These are phyloP conservation scores for Scleroderma bovista DNA, from an alignment of 768 basidiomycete species.

Conservation along the genomic window DNA sequence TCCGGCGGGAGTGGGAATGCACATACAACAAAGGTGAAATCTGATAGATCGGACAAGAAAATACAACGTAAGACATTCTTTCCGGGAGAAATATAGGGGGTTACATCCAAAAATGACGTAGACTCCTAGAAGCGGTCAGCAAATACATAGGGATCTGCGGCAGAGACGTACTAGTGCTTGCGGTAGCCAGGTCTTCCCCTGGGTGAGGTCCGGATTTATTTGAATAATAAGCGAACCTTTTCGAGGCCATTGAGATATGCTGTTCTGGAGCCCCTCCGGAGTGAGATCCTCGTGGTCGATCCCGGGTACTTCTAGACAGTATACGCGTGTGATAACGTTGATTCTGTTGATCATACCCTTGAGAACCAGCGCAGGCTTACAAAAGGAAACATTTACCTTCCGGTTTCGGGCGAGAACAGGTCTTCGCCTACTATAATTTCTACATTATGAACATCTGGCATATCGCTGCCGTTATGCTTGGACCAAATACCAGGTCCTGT, in stretches of 20 bases:
- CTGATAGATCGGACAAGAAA: constrained; percentile 39
- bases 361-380: neutral
- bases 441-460: constrained; percentile 20
- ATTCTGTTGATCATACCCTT: constrained; percentile 6
- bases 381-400: constrained; percentile 9
- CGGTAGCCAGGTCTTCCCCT: constrained; percentile 40
- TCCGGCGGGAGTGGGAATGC: constrained; percentile 25
- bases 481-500: constrained; percentile 24
- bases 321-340: constrained; percentile 17
- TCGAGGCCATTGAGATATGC: constrained; percentile 36
- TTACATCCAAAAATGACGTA: constrained; percentile 34
- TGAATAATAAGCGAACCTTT: constrained; percentile 41
- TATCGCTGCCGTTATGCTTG: constrained; percentile 12
- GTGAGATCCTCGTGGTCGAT: neutral
- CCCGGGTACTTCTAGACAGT: constrained; percentile 10
- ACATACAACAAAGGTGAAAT: constrained; percentile 41
- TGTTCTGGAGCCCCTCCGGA: constrained; percentile 10
- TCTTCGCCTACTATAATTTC: constrained; percentile 15
- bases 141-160: neutral
- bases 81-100: constrained; percentile 36
- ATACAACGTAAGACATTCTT: constrained; percentile 46
- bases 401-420: constrained; percentile 15
- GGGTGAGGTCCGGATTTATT: constrained; percentile 34
- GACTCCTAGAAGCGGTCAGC: constrained; percentile 18
- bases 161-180: constrained; percentile 33